Percentiles rank a stretch among this genome's conserved stretches.
phyloP scores from a whole-genome alignment of 2,329 filamentous ascomycete species.

The Botrytis aclada region DNA sequence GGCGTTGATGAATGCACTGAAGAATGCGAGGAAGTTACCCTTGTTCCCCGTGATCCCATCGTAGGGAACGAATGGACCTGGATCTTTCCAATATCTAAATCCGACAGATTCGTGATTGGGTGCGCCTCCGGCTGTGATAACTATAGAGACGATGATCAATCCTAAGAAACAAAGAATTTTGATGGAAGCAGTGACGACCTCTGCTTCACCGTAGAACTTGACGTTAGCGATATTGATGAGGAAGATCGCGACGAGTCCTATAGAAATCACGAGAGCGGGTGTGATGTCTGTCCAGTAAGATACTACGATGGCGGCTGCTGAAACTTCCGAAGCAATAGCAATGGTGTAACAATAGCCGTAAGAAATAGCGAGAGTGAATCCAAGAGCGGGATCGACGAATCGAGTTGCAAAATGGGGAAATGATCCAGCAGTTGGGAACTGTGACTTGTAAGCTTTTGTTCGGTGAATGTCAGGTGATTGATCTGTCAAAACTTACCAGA shows the following conservation, averaged over 20 bases:
- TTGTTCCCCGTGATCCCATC: conserved; percentile 57
- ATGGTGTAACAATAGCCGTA: conserved; percentile 36
- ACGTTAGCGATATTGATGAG: conserved; percentile 84
- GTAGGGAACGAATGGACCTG: conserved; percentile 65
- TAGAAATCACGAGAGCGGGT: conserved; percentile 66
- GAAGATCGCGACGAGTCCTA: conserved; percentile 75
- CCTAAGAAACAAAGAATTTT: conserved; percentile 67
- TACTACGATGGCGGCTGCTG: conserved; percentile 79
- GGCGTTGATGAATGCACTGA: conserved; percentile 45
- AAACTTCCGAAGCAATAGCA: conserved; percentile 77
- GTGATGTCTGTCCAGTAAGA: conserved; percentile 70
- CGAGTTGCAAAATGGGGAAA: conserved; percentile 38
- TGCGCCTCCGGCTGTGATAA: conserved; percentile 62
- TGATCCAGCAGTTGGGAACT: conserved; percentile 37
- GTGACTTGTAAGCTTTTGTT: conserved; percentile 12
- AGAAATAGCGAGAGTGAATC: conserved; percentile 37
- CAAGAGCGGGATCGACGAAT: conserved; percentile 39
- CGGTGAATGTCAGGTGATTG: not conserved
- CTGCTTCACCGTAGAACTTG: conserved; percentile 81
- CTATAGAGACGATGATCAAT: conserved; percentile 61
- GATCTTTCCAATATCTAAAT: conserved; percentile 67
- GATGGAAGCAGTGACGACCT: conserved; percentile 81
- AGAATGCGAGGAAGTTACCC: conserved; percentile 56
- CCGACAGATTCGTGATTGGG: conserved; percentile 58
- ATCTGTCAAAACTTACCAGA: conserved; percentile 19